Conservation (phyloP, 2,329 filamentous ascomycete species). For the Colletotrichum spinosum region DNA sequence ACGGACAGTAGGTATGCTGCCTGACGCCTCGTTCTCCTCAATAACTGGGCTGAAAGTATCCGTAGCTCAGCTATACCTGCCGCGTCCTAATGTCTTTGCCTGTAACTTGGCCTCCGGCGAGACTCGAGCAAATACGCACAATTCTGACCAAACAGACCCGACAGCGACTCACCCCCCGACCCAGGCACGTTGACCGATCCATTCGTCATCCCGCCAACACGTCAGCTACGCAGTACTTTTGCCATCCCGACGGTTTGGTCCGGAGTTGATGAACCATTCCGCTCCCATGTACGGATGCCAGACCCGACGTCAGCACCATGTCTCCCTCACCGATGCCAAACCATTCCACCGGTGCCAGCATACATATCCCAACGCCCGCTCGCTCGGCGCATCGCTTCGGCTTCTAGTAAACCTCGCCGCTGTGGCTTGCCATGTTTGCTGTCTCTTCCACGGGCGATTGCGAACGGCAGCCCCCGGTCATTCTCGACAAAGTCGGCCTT, state of each 20-base stretch:
- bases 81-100: too few relatives aligned
- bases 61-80: not conserved
- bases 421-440: too few relatives aligned
- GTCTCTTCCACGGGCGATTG: too few relatives aligned
- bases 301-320: constrained; percentile 11
- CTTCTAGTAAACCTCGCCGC: not conserved
- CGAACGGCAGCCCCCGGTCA: too few relatives aligned
- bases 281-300: constrained; percentile 4
- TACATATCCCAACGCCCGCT: constrained; percentile 6
- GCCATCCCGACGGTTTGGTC: constrained; percentile 28
- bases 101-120: too few relatives aligned
- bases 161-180: not conserved
- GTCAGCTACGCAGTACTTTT: not conserved
- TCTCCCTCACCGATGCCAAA: constrained; percentile 18
- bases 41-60: not conserved
- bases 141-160: too few relatives aligned
- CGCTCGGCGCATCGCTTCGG: constrained; percentile 16
- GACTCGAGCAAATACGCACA: too few relatives aligned
- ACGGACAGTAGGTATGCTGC: too few relatives aligned
- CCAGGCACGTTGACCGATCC: not conserved
- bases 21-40: too few relatives aligned
- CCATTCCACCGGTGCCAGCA: constrained; percentile 25
- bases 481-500: too few relatives aligned
- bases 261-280: constrained; percentile 5
- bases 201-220: constrained; percentile 8